Percentiles rank a stretch among this genome's conserved stretches.
These are phyloP conservation scores for Prunus mongolica DNA, from an alignment of 306 rosid genomes.

Conservation along the genomic window DNA sequence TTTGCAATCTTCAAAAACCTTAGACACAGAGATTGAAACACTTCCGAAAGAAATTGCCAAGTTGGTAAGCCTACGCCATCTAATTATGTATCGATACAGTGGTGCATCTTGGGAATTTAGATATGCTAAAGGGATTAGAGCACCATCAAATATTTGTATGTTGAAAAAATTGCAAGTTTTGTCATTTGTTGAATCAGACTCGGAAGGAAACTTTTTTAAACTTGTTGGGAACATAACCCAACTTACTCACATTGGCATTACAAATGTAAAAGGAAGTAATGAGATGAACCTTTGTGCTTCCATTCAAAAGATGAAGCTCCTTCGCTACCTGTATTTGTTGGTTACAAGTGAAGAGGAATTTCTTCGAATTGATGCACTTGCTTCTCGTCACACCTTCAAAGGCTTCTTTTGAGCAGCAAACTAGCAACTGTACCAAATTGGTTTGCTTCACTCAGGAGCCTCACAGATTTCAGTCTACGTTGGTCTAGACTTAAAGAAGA, in stretches of 20 bases:
- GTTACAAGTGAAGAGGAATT: background rate
- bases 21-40: background rate
- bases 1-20: slow-evolving; percentile 15
- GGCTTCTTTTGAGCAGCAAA: background rate
- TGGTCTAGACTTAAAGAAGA: slow-evolving; percentile 12
- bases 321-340: background rate
- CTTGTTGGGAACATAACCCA: background rate
- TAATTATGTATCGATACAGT: background rate
- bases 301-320: slow-evolving; percentile 5
- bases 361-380: background rate
- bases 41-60: slow-evolving; percentile 1
- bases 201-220: background rate
- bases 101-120: background rate
- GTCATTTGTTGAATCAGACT: background rate
- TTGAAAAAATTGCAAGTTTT: slow-evolving; percentile 12
- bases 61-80: slow-evolving; percentile 1
- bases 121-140: background rate
- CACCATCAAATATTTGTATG: background rate
- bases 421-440: slow-evolving; percentile 4
- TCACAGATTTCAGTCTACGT: background rate
- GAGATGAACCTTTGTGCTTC: slow-evolving; percentile 8
- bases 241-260: background rate
- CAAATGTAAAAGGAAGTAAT: background rate
- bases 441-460: slow-evolving; percentile 1
- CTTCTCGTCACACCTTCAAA: slow-evolving; percentile 2